phyloP scores from a whole-genome alignment of 306 rosid genomes.

The Lathyrus aphaca region DNA sequence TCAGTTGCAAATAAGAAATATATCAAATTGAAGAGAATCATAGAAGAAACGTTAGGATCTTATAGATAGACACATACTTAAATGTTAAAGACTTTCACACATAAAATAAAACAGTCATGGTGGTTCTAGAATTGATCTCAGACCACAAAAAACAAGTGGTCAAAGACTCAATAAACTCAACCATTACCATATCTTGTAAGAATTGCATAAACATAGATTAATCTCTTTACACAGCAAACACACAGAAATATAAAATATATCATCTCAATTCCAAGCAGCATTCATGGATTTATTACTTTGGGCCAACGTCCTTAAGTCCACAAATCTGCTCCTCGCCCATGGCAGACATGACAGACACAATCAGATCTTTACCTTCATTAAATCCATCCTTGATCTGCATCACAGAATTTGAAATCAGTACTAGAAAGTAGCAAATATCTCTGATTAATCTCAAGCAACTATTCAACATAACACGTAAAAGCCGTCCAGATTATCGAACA shows the following conservation, averaged over 20 bases:
- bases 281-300: conserved; percentile 57
- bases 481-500: not conserved
- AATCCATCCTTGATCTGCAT: conserved; percentile 96
- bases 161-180: conserved; percentile 41
- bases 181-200: conserved; percentile 47
- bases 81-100: conserved; percentile 36
- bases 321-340: conserved; percentile 99
- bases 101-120: not conserved
- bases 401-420: conserved; percentile 25
- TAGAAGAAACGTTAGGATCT: conserved; percentile 14
- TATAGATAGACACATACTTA: conserved; percentile 16
- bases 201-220: conserved; percentile 41
- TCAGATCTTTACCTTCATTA: conserved; percentile 84
- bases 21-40: conserved; percentile 2
- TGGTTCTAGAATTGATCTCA: conserved; percentile 26
- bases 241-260: conserved; percentile 36
- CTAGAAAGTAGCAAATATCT: not conserved
- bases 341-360: conserved; percentile 90
- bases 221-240: conserved; percentile 42
- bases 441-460: not conserved
- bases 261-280: conserved; percentile 33
- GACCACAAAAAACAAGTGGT: conserved; percentile 40
- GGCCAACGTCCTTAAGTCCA: conserved; percentile 89
- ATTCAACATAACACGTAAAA: conserved; percentile 24
- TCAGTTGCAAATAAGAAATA: conserved; percentile 1